Conservation (phyloP, 2,329 filamentous ascomycete species). For the Aureobasidium sp. region DNA sequence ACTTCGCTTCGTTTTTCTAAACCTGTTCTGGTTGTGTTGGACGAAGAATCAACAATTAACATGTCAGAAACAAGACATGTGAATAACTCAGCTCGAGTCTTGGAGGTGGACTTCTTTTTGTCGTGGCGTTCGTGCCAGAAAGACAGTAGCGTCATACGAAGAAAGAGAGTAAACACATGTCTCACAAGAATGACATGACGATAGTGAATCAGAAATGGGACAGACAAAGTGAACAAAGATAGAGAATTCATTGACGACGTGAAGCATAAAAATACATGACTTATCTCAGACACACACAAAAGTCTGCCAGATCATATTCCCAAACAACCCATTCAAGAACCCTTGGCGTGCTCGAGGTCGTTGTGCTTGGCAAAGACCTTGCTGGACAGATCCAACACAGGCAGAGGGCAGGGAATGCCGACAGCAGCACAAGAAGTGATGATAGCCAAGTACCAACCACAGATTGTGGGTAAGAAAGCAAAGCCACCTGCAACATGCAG, state of each 20-base stretch:
- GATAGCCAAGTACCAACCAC: constrained; percentile 25
- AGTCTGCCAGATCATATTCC: not conserved
- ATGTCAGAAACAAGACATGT: not conserved
- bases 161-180: not conserved
- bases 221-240: not conserved
- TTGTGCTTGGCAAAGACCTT: constrained; percentile 19
- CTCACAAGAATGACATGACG: not conserved
- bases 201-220: no score
- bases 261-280: not conserved
- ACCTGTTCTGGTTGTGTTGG: no score
- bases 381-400: constrained; percentile 21
- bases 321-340: not conserved
- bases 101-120: not conserved
- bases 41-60: not conserved
- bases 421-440: constrained; percentile 22
- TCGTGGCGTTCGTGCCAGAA: not conserved
- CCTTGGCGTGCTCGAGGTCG: not conserved
- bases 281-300: not conserved
- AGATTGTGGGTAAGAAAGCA: constrained; percentile 21
- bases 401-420: constrained; percentile 21
- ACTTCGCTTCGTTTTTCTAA: no score
- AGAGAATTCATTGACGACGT: not conserved
- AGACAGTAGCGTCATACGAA: not conserved
- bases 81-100: not conserved
- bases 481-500: constrained; percentile 25